A percentile compares a stretch with the other conserved stretches of the same genome.
These are phyloP conservation scores for Chaetomiaceae sp. DNA, from an alignment of 2,329 filamentous ascomycete species.

Conservation along the genomic window DNA sequence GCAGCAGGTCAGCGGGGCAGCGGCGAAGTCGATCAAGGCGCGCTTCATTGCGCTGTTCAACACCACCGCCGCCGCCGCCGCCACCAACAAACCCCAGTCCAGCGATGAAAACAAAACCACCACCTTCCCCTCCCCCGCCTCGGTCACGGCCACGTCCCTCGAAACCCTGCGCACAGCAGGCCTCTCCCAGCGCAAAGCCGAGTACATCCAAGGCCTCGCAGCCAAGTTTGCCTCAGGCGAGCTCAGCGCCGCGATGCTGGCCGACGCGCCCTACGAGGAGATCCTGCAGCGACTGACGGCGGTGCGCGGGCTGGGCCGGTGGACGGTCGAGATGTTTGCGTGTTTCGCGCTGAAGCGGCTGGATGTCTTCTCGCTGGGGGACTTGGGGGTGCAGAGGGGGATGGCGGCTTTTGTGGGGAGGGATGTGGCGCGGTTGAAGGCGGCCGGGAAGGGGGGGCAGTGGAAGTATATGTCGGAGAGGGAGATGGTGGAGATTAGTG, in stretches of 20 bases:
- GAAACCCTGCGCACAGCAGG: slow-evolving; percentile 74
- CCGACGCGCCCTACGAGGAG: slow-evolving; percentile 77
- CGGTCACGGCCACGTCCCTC: slow-evolving; percentile 62
- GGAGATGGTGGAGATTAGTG: slow-evolving; percentile 82
- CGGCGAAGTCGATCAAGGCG: slow-evolving; percentile 80
- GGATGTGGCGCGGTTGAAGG: slow-evolving; percentile 78
- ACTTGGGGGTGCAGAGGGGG: slow-evolving; percentile 89
- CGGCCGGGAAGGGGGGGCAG: slow-evolving; percentile 62
- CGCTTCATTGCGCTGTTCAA: slow-evolving; percentile 74
- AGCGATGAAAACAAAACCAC: background rate
- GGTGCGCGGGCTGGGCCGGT: slow-evolving; percentile 79
- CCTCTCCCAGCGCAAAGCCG: slow-evolving; percentile 88
- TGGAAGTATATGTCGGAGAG: slow-evolving; percentile 97
- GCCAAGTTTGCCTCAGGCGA: slow-evolving; percentile 73
- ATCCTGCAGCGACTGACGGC: slow-evolving; percentile 76
- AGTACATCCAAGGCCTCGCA: slow-evolving; percentile 85
- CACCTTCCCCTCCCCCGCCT: slow-evolving; percentile 68
- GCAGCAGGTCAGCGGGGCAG: slow-evolving; percentile 92
- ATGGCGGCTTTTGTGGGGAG: slow-evolving; percentile 84
- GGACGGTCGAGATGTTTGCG: slow-evolving; percentile 98
- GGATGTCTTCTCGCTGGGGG: slow-evolving; percentile 89
- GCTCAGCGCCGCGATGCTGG: slow-evolving; percentile 69
- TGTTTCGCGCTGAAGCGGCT: slow-evolving; percentile 90
- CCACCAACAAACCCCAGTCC: background rate
- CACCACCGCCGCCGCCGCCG: background rate